Evolutionary conservation across 441 rosid genomes (phyloP), one percentile per base, ranked within the genome.

Genomic region (Corymbia calophylla): DNA sequence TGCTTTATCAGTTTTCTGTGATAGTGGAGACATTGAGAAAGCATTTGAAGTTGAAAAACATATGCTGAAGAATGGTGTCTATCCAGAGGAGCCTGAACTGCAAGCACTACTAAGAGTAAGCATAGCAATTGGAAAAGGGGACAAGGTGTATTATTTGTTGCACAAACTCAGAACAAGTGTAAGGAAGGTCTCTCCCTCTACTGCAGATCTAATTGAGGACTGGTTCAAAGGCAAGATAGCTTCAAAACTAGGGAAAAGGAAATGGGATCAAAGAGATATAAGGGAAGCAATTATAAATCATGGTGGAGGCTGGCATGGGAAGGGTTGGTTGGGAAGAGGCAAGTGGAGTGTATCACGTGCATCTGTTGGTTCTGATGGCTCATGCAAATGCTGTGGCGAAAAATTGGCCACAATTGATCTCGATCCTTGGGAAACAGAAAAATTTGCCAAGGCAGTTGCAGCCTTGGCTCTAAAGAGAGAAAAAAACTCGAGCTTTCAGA

Each of bases 231-330:
- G 96, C 89, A 90, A 87, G 89, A 91, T 89, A 81, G 96, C 96
- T 66, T 94, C 96, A n/a, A 91, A 91, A 89, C 87, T 93, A 21
- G 97, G 96, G 91, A 94, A 94, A 91, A 90, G 82, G 87, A 94
- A 91, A 89, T 92, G 93, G 94, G 92, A 93, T 80, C 87, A 48
- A 47, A 89, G 90, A 70, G 87, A 89, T 32, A 88, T 95, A 80
- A 90, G 89, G 88, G 93, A 93, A 90, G 93, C 93, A 56, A 91
- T 93, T 49, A 90, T 86, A 91, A 93, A 91, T 91, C 91, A 93
- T 86, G 98, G 97, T 68, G 98, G 97, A 89, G 97, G 98, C 51
- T 95, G 96, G 95, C 98, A 95, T 87, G 96, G 96, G 86, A 92
- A 90, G 51, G 98, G 96, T 82, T 96, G 97, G 98, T 88, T 96